Evolutionary conservation across 768 basidiomycete species (phyloP), one percentile per base, ranked within the genome.

Genomic region (Sarcodon sp.): DNA sequence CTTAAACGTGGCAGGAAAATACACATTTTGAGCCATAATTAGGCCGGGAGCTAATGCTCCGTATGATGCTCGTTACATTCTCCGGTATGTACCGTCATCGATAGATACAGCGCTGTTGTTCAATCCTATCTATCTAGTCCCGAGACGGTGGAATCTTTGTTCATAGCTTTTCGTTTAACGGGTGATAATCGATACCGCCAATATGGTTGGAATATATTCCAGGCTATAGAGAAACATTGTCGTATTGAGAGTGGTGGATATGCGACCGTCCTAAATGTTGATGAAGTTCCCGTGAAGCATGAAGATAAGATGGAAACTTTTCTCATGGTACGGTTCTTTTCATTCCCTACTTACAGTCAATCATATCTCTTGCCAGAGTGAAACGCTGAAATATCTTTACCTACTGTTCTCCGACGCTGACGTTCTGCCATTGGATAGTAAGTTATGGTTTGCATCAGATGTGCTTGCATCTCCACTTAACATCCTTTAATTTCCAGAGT

Each of bases 231-330:
- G 56, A 76, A 76, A 59, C 80, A 94, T 59, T 92, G 88, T 57
- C 71, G 73, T 44, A 67, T 91, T 16, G 66, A 72, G n/a, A 71
- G 69, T 0, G 93, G 92, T 15, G 93, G 92, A 7, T 97, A 86
- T 57, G 85, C 87, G 13, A 78, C 79, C 34, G 72, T 97, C 43
- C 63, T 82, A 50, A 88, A 96, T 58, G 93, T 97, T 8, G 88
- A 94, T 61, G 72, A 77, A 51, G 67, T 81, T 8, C 81, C 83
- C 0, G 76, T 69, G 1, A 66, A 69, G 57, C 68, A 75, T 49
- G 83, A 89, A 53, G 90, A 97, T 64, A 83, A 85, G 62, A 94
- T 96, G 92, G 92, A 97, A 66, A 92, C 92, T 10, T 96, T 93
- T 68, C 76, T 92, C 64, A 70, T 96, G 72, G 87, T 87, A 50